Evolutionary conservation across 2,329 filamentous ascomycete genomes (phyloP), one percentile per base, ranked within the genome.

Genomic region (Chrysoporthe puriensis): DNA sequence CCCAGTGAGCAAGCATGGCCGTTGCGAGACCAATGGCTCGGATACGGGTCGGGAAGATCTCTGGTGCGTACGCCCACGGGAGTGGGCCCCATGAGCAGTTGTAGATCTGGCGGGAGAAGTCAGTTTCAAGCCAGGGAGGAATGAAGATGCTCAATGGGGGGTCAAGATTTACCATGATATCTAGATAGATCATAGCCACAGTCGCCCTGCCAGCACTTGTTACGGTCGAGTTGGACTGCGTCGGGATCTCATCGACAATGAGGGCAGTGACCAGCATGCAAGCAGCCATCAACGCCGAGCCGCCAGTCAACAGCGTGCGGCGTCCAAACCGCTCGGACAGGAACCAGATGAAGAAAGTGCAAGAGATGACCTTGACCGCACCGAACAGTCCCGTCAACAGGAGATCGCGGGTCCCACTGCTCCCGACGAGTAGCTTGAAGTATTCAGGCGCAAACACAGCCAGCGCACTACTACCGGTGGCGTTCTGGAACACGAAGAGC

Each of bases 1-100:
- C 64, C 63, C 63, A 66, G 44, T 66, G 63, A 14, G 63, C 63
- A 13, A 66, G 56, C 63, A 66, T 66, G 9, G 63, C n/a, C 8
- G 63, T 66, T 18, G 58, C 88, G 87, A 9, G 83, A 82, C 3
- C 83, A 75, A 66, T 81, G 78, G 71, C 77, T 46, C 70, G 70
- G 43, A 68, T 71, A 14, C 70, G 65, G 9, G 68, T 64, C 1
- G 67, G 69, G 54, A 74, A 66, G 57, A 71, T 71, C 64, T 71
- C 70, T 34, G 59, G 66, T 14, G 69, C 68, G 61, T 71, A 71
- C 11, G 66, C 60, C 66, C 68, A 70, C 1, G 50, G 68, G 9
- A 71, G 16, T 5, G 68, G 68, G 2, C 70, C 68, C 68, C 68
- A 71, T 13, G 70, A 70, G 60, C 66, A 56, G 56, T 63, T 64